Base-by-base conservation (phyloP, 2,329 filamentous ascomycete genomes). In the Coleophoma cylindrospora region DNA sequence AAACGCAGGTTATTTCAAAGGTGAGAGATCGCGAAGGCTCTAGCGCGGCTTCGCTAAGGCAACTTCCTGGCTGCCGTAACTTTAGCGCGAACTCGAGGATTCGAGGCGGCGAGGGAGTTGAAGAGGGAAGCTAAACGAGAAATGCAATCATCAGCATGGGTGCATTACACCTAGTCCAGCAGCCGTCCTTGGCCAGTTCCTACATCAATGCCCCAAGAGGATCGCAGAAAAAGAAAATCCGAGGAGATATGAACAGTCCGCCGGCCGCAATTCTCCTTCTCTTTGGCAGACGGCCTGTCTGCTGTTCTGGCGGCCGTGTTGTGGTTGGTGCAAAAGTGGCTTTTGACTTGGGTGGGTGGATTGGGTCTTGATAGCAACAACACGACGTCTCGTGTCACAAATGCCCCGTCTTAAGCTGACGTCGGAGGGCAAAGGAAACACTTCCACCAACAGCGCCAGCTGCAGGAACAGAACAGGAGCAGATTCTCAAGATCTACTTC, bases 81-180 rank as follows among this genome's bases (percentile, higher is more conserved):
- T 27, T 27, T 27, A 27, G 27, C 27, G 27, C 27, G 27, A n/a
- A 40, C 21, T n/a, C 10, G 19, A 41, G 19, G 27, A 13, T 48
- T 17, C 41, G 46, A 48, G 19, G 46, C 15, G 19, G 21, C 14
- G 22, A 27, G 21, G n/a, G 41, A 58, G 54, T 56, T 57, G 60
- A 57, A 55, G 27, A 27, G 27, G 27, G 27, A 37, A 38, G 51
- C 59, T 64, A 62, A 54, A 62, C 59, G 27, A 27, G 27, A 27
- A 27, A 27, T 27, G 27, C 27, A 27, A 27, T 27, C 6, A 27
- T 27, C 27, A 27, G 27, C 27, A 27, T 27, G 27, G 27, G 27
- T 27, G 27, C 27, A 27, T 27, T 27, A 27, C 27, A 27, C 27
- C 27, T 27, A 27, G 27, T 27, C 27, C 27, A 27, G 27, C 27